phyloP scores from a whole-genome alignment of 345 rosid genomes.

The Ceriops tagal region DNA sequence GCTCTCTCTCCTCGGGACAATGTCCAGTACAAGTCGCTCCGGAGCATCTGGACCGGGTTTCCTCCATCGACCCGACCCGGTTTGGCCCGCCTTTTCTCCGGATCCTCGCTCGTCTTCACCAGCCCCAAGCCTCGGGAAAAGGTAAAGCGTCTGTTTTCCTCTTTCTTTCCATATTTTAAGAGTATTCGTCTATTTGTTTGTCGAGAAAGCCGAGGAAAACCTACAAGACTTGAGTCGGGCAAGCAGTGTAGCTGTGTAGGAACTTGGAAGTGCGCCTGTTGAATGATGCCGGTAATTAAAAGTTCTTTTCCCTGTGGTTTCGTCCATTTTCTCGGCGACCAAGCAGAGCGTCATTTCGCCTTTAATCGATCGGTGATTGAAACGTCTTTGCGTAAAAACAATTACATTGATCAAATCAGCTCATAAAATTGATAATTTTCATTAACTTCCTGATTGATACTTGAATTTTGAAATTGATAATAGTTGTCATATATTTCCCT shows the following conservation, averaged over 20 bases:
- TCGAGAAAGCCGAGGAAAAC: background rate
- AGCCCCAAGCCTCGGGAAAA: slow-evolving; percentile 78
- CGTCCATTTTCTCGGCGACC: no score
- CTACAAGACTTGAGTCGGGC: background rate
- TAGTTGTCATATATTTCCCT: no score
- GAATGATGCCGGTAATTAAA: no score
- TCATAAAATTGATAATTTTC: no score
- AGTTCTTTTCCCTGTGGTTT: no score
- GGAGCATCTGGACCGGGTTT: slow-evolving; percentile 54
- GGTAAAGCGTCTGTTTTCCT: slow-evolving; percentile 30
- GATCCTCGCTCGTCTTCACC: slow-evolving; percentile 51
- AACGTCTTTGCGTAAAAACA: no score
- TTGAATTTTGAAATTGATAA: no score
- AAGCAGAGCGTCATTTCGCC: no score
- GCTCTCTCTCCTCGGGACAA: slow-evolving; percentile 38
- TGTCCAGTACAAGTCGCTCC: slow-evolving; percentile 55
- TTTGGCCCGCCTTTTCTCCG: slow-evolving; percentile 45
- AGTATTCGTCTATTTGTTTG: background rate
- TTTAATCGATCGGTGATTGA: no score
- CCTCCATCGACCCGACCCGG: slow-evolving; percentile 47
- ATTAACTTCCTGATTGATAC: no score
- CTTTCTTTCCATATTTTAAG: background rate
- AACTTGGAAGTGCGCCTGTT: no score
- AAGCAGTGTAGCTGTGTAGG: background rate
- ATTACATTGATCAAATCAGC: no score